phyloP scores from a whole-genome alignment of 805 yeast genomes.

The Yarrowia hollandica region DNA sequence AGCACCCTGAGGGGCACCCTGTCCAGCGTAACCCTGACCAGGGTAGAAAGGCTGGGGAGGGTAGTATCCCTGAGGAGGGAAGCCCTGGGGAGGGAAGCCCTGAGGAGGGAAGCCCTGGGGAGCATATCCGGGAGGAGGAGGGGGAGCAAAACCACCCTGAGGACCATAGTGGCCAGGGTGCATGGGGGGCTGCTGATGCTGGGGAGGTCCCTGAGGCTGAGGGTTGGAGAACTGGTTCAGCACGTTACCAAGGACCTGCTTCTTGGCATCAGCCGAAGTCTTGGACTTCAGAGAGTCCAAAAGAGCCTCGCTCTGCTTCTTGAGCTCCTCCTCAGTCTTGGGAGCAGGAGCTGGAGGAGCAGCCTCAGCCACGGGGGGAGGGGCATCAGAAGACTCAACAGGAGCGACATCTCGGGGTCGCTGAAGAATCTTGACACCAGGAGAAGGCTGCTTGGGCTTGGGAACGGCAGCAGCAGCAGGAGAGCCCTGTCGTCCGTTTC shows the following conservation, averaged over 20 bases:
- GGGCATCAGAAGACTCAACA: constrained; percentile 31
- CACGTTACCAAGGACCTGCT: constrained; percentile 25
- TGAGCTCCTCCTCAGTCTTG: constrained; percentile 26
- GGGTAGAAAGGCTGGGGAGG: constrained; percentile 27
- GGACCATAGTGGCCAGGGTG: constrained; percentile 7
- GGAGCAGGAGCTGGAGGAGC: constrained; percentile 32
- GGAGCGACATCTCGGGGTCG: constrained; percentile 27
- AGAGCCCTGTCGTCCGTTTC: constrained; percentile 12
- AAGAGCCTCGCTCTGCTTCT: constrained; percentile 26
- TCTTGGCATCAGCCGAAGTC: constrained; percentile 19
- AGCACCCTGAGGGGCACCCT: neutral
- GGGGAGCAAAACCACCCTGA: constrained; percentile 23
- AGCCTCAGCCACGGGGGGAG: constrained; percentile 35
- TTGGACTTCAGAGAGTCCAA: constrained; percentile 26
- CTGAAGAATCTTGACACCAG: constrained; percentile 30
- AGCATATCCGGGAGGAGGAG: constrained; percentile 9
- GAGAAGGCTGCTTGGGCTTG: constrained; percentile 25
- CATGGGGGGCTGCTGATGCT: constrained; percentile 15
- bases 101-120: constrained; percentile 29
- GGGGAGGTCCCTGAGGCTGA: constrained; percentile 20
- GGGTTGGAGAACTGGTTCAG: constrained; percentile 29
- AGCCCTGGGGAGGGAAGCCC: constrained; percentile 27
- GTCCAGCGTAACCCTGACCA: constrained; percentile 2
- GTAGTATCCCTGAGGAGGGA: constrained; percentile 21
- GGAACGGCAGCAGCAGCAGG: constrained; percentile 19